Evolutionary conservation across 2,329 filamentous ascomycete genomes (phyloP), one percentile per base, ranked within the genome.

Genomic region (Elsinoe perseae): DNA sequence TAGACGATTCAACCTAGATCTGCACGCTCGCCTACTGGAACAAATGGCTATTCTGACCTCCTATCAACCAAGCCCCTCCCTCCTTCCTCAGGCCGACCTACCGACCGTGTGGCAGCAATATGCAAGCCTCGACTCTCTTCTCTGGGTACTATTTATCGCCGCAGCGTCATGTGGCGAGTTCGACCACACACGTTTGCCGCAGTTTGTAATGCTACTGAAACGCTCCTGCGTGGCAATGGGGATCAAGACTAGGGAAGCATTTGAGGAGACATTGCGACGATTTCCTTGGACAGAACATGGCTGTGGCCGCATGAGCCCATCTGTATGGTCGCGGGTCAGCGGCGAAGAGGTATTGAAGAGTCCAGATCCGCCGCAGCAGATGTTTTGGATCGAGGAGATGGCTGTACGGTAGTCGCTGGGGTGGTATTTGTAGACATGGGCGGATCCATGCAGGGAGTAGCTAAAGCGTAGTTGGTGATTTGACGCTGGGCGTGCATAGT

Each of bases 31-130:
- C 1, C 20, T 52, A 14, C 20, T 34, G 5, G 28, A 38, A 23
- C 48, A 52, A 25, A 28, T 54, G 60, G 65, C 61, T 52, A 58
- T 61, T 59, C 69, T 61, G 56, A 72, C 58, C 50, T 69, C 34
- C 71, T 63, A 25, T 64, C 61, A 54, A 60, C 59, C 40, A 60
- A 60, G 3, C 61, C 62, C 61, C 67, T 60, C 28, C 59, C 56
- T 57, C 70, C 65, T 8, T 70, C 59, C 57, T 59, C 58, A 57
- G 10, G 36, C 23, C 2, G n/a, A 30, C n/a, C 20, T 46, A 6
- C 9, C 27, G 3, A 5, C 8, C 23, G 25, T 25, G 4, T 32
- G 44, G 44, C 8, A 27, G n/a, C 4, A 2, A n/a, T 7, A 16
- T 5, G 48, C 48, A 8, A 23, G 18, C 14, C 30, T 52, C 7